Percentiles rank a stretch among this genome's conserved stretches.
These are phyloP conservation scores for Dothistroma pini DNA, from an alignment of 2,329 filamentous ascomycete genomes.

Conservation along the genomic window DNA sequence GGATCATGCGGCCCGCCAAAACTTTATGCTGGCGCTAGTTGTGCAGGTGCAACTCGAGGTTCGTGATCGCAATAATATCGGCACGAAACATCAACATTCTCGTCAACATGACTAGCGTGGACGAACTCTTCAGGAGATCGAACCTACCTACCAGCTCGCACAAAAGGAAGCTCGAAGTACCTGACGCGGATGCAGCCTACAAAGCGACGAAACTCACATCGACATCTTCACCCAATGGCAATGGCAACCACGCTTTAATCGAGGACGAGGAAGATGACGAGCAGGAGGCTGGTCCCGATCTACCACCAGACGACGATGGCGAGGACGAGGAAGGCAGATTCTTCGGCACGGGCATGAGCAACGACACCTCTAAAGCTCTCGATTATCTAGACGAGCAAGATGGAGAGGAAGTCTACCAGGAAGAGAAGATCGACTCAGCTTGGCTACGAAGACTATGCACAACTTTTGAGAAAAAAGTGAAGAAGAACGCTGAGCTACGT, in stretches of 20 bases:
- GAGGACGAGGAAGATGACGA: slow-evolving; percentile 54
- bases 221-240: slow-evolving; percentile 47
- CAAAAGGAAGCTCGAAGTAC: slow-evolving; percentile 59
- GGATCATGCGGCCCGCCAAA: background rate
- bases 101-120: slow-evolving; percentile 54
- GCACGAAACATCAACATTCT: background rate
- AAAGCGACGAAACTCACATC: slow-evolving; percentile 55
- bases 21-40: background rate
- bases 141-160: slow-evolving; percentile 37
- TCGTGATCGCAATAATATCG: background rate
- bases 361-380: slow-evolving; percentile 75
- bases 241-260: slow-evolving; percentile 43
- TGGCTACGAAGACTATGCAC: slow-evolving; percentile 82
- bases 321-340: slow-evolving; percentile 93
- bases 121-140: slow-evolving; percentile 61
- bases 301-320: slow-evolving; percentile 45
- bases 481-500: slow-evolving; percentile 83
- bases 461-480: slow-evolving; percentile 85
- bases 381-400: slow-evolving; percentile 78
- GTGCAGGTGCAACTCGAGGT: background rate
- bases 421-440: slow-evolving; percentile 74
- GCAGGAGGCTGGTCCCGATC: slow-evolving; percentile 35
- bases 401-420: slow-evolving; percentile 44
- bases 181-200: slow-evolving; percentile 55
- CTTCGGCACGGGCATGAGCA: slow-evolving; percentile 86